phyloP scores from a whole-genome alignment of 2,329 filamentous ascomycete genomes.

The Ascocoryne sarcoides region DNA sequence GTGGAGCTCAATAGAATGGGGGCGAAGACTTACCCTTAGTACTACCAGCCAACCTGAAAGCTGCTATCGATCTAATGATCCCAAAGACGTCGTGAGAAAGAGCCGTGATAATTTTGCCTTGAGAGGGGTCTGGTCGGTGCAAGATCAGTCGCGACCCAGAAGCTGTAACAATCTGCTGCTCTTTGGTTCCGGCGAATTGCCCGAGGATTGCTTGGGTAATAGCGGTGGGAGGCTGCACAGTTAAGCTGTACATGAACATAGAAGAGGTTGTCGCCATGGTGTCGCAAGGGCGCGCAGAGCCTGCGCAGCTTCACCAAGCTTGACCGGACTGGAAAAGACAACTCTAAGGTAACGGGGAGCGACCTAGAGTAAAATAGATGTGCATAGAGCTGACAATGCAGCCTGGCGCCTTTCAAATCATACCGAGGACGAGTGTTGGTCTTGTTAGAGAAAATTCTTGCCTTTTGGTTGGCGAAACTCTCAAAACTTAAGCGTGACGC shows the following conservation, averaged over 20 bases:
- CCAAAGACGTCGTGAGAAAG: constrained; percentile 93
- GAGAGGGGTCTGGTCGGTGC: constrained; percentile 73
- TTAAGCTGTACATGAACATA: constrained; percentile 98
- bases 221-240: constrained; percentile 83
- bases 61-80: constrained; percentile 81
- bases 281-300: constrained; percentile 21
- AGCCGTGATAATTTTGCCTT: constrained; percentile 78
- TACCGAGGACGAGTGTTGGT: too few species aligned
- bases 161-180: constrained; percentile 93
- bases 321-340: too few species aligned
- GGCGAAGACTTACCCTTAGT: constrained; percentile 73
- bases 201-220: constrained; percentile 86
- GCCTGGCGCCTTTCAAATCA: constrained; percentile 22
- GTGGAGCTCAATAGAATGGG: constrained; percentile 43
- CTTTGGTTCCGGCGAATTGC: constrained; percentile 91
- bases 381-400: constrained; percentile 17
- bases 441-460: too few species aligned
- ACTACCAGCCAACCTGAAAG: constrained; percentile 87
- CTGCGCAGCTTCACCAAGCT: constrained; percentile 22
- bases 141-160: constrained; percentile 85
- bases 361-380: too few species aligned
- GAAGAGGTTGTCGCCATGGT: constrained; percentile 93
- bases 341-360: too few species aligned
- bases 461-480: too few species aligned
- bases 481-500: too few species aligned